Conservation (phyloP, 2,329 filamentous ascomycete genomes). For the Paecilomyces variotii region DNA sequence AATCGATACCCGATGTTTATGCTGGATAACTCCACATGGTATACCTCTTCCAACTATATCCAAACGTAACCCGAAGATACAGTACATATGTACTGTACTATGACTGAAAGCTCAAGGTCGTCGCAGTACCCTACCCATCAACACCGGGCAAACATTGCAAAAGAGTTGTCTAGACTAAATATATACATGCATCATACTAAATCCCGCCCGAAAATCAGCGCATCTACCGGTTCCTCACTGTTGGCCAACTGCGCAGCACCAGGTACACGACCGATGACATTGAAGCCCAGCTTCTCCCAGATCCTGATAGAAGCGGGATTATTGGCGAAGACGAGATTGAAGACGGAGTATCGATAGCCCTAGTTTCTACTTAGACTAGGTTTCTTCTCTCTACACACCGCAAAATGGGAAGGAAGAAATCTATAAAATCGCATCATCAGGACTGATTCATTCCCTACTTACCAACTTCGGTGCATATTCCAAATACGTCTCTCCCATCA, state of each 20-base stretch:
- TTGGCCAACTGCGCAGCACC: conserved; percentile 27
- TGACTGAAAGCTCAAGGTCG: no score
- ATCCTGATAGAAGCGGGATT: conserved; percentile 31
- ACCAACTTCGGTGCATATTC: conserved; percentile 30
- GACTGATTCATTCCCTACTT: conserved; percentile 4
- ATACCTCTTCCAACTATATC: no score
- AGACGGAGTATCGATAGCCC: conserved; percentile 36
- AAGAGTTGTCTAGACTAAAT: not conserved
- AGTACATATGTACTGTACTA: no score
- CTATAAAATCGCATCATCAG: no score
- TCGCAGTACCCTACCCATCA: no score
- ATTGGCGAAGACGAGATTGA: conserved; percentile 34
- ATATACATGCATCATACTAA: conserved; percentile 8
- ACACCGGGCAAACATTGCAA: no score
- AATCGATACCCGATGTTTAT: no score
- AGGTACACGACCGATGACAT: conserved; percentile 29
- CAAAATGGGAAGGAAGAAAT: no score
- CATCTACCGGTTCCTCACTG: conserved; percentile 30
- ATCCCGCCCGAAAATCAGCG: conserved; percentile 29
- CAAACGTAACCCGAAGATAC: no score
- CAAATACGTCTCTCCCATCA: conserved; percentile 30
- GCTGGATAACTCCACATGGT: no score
- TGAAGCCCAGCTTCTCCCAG: conserved; percentile 32
- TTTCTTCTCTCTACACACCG: no score
- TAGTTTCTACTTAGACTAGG: conserved; percentile 5